phyloP scores from a whole-genome alignment of 306 rosid genomes.

The Mimosa bimucronata region DNA sequence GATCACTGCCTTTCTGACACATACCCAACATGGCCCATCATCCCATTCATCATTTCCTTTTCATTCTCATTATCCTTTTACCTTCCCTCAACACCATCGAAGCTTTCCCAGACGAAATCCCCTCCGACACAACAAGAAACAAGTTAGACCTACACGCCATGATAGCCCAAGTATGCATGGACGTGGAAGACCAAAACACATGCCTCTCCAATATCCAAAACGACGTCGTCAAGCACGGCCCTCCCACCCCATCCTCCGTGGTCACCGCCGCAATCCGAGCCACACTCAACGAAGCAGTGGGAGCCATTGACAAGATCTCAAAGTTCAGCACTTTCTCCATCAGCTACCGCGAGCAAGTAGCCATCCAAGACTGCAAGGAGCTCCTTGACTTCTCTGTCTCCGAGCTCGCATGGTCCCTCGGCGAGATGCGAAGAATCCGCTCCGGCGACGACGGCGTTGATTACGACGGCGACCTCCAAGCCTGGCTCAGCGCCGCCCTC shows the following conservation, averaged over 20 bases:
- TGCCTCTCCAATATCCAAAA: slow-evolving; percentile 65
- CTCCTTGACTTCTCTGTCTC: slow-evolving; percentile 86
- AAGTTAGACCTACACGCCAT: slow-evolving; percentile 50
- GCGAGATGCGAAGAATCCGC: slow-evolving; percentile 72
- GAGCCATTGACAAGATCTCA: slow-evolving; percentile 67
- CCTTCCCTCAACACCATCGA: slow-evolving; percentile 41
- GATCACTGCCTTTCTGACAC: not conserved
- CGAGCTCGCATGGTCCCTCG: slow-evolving; percentile 85
- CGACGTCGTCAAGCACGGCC: slow-evolving; percentile 52
- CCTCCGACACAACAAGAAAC: slow-evolving; percentile 49
- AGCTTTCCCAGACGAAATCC: slow-evolving; percentile 41
- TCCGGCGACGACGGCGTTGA: slow-evolving; percentile 48
- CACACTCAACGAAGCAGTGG: slow-evolving; percentile 64
- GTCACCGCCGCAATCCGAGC: slow-evolving; percentile 69
- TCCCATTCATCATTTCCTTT: slow-evolving; percentile 50
- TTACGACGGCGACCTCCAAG: slow-evolving; percentile 71
- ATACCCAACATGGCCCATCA: slow-evolving; percentile 47
- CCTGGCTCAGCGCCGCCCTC: slow-evolving; percentile 95
- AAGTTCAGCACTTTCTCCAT: slow-evolving; percentile 67
- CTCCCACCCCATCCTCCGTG: slow-evolving; percentile 54
- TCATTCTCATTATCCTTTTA: slow-evolving; percentile 47
- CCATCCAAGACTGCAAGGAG: slow-evolving; percentile 91
- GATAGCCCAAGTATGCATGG: slow-evolving; percentile 66
- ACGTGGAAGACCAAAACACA: slow-evolving; percentile 54
- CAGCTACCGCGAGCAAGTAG: slow-evolving; percentile 74